Evolutionary conservation across 768 basidiomycete species (phyloP), one percentile per base, ranked within the genome.

Genomic region (Agrocybe chaxingu): DNA sequence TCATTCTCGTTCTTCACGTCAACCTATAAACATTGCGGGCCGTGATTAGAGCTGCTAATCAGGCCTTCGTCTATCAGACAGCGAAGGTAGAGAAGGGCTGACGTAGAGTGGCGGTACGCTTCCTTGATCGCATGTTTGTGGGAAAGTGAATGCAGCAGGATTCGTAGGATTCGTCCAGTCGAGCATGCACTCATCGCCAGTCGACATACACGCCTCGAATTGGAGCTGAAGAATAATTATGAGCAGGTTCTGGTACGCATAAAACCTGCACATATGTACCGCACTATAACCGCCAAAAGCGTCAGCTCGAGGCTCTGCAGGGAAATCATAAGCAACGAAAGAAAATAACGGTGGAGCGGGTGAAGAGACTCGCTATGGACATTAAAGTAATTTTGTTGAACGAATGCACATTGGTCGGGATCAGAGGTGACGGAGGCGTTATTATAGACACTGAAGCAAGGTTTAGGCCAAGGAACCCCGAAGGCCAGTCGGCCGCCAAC

Each of bases 171-270:
- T 51, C 42, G 51, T 55, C 19, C 45, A 58, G 42, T 62, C 61
- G 9, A 62, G 53, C 32, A 53, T 39, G 47, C 61, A 62, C 19
- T 51, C 44, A 10, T 54, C 50, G 34, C 52, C 53, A 24, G 54
- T 58, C 4, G 59, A 39, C 51, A 59, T 59, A 39, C 61, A 62
- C 11, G 43, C 24, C 45, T 62, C 61, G 42, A 44, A 62, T 42
- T 62, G 54, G 8, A 54, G 55, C 45, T 61, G 51, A 16, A 45
- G 2, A 36, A 2, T 10, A 7, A 38, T 39, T 16, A 42, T 19
- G 9, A 6, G 4, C 3, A 7, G 19, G 8, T 11, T 7, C n/a
- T 19, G 18, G 4, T 37, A 41, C 11, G 24, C 7, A 30, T 4
- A 3, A 18, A n/a, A n/a, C 24, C 30, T 41, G 8, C 11, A 45